Conservation (phyloP, 805 yeast genomes). For the Ogataea trehaloabstinens region DNA sequence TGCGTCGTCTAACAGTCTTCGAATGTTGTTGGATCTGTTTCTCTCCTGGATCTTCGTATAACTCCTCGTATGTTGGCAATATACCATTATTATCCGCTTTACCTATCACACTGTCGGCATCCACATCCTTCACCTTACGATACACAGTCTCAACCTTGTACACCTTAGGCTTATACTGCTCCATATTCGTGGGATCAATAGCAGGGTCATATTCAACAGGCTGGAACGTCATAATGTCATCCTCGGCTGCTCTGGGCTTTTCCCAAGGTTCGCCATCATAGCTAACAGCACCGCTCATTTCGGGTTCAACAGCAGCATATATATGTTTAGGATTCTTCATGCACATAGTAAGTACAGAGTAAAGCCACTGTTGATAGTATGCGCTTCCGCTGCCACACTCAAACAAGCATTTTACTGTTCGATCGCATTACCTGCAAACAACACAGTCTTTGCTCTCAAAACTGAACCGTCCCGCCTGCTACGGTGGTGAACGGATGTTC, state of each 20-base stretch:
- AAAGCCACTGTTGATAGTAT: too few species aligned
- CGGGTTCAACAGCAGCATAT: conserved; percentile 5
- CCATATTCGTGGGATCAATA: conserved; percentile 30
- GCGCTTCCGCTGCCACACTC: too few species aligned
- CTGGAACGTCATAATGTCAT: conserved; percentile 12
- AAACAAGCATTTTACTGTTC: too few species aligned
- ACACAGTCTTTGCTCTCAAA: too few species aligned
- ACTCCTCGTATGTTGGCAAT: too few species aligned
- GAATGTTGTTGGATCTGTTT: too few species aligned
- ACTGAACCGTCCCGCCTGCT: too few species aligned
- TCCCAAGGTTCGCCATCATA: neutral
- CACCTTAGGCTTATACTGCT: conserved; percentile 30
- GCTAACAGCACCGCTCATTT: neutral
- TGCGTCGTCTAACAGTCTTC: too few species aligned
- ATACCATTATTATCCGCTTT: too few species aligned
- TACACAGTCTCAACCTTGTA: conserved; percentile 29
- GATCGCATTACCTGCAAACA: too few species aligned
- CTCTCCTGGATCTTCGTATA: too few species aligned
- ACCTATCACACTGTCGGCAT: neutral
- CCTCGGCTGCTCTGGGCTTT: neutral
- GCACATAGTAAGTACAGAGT: conserved; percentile 13
- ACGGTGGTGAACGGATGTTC: too few species aligned
- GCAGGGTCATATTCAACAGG: conserved; percentile 31
- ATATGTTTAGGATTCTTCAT: conserved; percentile 23
- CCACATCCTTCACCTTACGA: conserved; percentile 6